Evolutionary conservation across 179 eudicot species (phyloP).

Genomic region (Beta lomatogona): DNA sequence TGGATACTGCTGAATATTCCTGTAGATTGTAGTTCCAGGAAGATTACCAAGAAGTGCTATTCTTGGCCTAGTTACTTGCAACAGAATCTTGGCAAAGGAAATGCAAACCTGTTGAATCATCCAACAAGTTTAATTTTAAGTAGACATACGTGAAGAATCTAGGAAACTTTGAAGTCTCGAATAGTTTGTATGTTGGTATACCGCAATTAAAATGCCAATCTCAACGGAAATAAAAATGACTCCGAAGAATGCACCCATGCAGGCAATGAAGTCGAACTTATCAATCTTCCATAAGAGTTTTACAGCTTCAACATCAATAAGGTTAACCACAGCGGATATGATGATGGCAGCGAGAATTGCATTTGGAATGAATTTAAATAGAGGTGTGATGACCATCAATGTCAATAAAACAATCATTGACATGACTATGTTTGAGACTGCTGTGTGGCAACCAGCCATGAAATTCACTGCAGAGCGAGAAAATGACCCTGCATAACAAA

Average conservation of each 20-base stretch:
- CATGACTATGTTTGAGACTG: slow-evolving; percentile 83
- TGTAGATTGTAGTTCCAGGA: slow-evolving; percentile 67
- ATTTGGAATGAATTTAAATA: slow-evolving; percentile 65
- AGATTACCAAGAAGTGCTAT: slow-evolving; percentile 74
- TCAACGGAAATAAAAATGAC: slow-evolving; percentile 76
- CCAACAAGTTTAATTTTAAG: not conserved
- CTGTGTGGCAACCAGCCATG: slow-evolving; percentile 79
- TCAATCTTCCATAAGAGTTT: slow-evolving; percentile 74
- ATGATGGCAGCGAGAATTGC: slow-evolving; percentile 82
- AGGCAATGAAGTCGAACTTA: slow-evolving; percentile 75
- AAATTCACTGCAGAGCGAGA: slow-evolving; percentile 81
- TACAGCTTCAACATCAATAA: slow-evolving; percentile 53
- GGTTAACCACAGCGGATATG: slow-evolving; percentile 66
- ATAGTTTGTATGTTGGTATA: slow-evolving; percentile 20
- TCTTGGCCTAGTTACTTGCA: slow-evolving; percentile 88
- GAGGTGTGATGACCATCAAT: slow-evolving; percentile 59
- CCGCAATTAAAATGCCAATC: slow-evolving; percentile 83
- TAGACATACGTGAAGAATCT: not conserved
- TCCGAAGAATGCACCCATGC: slow-evolving; percentile 79
- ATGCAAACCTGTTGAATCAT: slow-evolving; percentile 52
- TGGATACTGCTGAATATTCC: slow-evolving; percentile 80
- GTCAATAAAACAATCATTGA: slow-evolving; percentile 66
- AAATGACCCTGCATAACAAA: slow-evolving; percentile 64
- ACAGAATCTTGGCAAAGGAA: slow-evolving; percentile 78
- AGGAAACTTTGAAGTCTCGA: not conserved